Conservation (phyloP, 805 yeast genomes). For the Candida palmyrensis region DNA sequence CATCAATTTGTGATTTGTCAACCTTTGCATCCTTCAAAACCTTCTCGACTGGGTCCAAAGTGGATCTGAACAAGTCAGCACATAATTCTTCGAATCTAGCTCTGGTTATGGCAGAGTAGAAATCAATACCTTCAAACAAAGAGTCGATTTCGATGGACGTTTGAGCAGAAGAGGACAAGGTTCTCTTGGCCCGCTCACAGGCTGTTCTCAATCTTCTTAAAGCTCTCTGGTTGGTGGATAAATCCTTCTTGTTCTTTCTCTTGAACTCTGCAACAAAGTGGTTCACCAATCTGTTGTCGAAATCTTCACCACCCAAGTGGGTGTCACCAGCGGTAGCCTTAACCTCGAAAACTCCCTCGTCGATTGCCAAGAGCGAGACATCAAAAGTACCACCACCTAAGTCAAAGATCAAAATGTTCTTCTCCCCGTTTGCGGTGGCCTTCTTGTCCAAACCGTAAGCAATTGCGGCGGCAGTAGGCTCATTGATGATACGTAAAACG, state of each 20-base stretch:
- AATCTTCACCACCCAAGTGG: conserved; percentile 97
- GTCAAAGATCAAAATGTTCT: conserved; percentile 87
- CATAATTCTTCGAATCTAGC: conserved; percentile 98
- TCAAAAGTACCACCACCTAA: conserved; percentile 98
- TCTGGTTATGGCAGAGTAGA: conserved; percentile 91
- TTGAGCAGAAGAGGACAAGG: conserved; percentile 91
- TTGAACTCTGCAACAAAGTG: conserved; percentile 90
- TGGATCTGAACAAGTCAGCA: conserved; percentile 87
- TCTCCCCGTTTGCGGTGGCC: conserved; percentile 50
- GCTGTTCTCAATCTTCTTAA: conserved; percentile 93
- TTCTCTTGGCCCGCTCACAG: conserved; percentile 97
- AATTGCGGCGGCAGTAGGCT: conserved; percentile 43
- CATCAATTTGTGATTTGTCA: conserved; percentile 82
- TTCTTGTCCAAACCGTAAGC: conserved; percentile 48
- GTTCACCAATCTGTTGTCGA: conserved; percentile 82
- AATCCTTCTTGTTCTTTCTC: conserved; percentile 87
- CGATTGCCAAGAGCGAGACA: conserved; percentile 82
- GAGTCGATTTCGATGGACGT: conserved; percentile 96
- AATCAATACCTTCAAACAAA: conserved; percentile 89
- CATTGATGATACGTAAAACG: conserved; percentile 39
- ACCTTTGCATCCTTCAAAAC: conserved; percentile 92
- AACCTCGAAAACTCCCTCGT: conserved; percentile 89
- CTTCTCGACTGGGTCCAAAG: conserved; percentile 93
- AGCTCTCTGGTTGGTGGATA: conserved; percentile 77
- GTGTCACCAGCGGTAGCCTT: conserved; percentile 95